Base-by-base conservation (phyloP, 164 flowering plant species). In the Nymphaea thermarum region DNA sequence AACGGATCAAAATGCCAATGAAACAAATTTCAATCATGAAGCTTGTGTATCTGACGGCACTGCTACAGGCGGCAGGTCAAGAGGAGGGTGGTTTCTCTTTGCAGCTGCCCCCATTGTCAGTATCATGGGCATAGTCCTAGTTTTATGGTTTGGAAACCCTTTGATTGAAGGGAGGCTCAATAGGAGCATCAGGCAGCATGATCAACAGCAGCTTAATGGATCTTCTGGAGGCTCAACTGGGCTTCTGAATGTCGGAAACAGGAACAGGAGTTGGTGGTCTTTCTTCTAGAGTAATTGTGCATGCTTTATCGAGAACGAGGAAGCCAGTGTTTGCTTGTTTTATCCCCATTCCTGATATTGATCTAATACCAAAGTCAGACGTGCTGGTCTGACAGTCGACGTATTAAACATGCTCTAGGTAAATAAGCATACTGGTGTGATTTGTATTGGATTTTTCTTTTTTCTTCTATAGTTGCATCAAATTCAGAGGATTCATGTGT, bases 101-200 rank as follows among this genome's bases (percentile, higher is more conserved):
- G 90, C 88, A 70, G 90, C 95, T 72, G 85, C 90, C 70, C 98
- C 96, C 6, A 73, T 88, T 73, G 84, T 84, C 1, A 72, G 94
- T 65, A 77, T 92, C 17, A 80, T 87, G n/a, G 96, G 98, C 10
- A 73, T 88, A 17, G 95, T 73, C 45, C 82, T 93, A 65, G 86
- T 85, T 45, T 47, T 88, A 66, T 88, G 93, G 86, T 79, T 87
- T 51, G 80, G 88, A 44, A 87, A 79, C 65, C 85, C 88, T 62
- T 69, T 72, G 60, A 72, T 60, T 44, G 81, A 69, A 45, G 67
- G 82, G 68, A 75, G 78, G 42, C 66, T 67, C 5, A 74, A 55
- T 17, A 51, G 64, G 61, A 68, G 69, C 62, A 60, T 71, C 14
- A 44, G 41, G 63, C 75, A 62, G 42, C 76, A 62, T 43, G 70